These are phyloP conservation scores for Fusarium austroafricanum DNA, from an alignment of 2,329 filamentous ascomycete species.

Conservation along the genomic window DNA sequence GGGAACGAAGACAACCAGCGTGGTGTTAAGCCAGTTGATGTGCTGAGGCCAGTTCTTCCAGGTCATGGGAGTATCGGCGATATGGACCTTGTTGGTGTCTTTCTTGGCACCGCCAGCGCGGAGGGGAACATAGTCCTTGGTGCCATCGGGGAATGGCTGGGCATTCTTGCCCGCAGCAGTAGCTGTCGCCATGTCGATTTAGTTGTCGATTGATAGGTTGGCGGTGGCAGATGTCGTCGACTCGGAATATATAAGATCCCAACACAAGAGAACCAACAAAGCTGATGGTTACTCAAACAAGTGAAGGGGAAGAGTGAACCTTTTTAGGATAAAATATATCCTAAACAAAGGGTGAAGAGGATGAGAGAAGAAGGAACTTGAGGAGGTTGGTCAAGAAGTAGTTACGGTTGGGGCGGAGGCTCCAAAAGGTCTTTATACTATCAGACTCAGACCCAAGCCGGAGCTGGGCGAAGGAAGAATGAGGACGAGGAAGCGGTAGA, in stretches of 20 bases:
- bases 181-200: slow-evolving; percentile 53
- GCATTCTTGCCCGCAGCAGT: slow-evolving; percentile 52
- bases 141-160: slow-evolving; percentile 63
- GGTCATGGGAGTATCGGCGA: slow-evolving; percentile 85
- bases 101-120: slow-evolving; percentile 47
- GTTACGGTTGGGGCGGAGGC: slow-evolving; percentile 41
- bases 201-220: slow-evolving; percentile 12
- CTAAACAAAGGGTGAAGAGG: slow-evolving; percentile 25
- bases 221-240: slow-evolving; percentile 33
- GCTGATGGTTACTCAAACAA: slow-evolving; percentile 29
- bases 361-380: slow-evolving; percentile 18
- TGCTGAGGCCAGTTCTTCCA: slow-evolving; percentile 89
- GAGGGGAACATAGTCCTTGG: slow-evolving; percentile 65
- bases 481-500: slow-evolving; percentile 32
- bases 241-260: slow-evolving; percentile 14
- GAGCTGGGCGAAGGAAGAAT: slow-evolving; percentile 36
- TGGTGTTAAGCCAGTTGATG: slow-evolving; percentile 92
- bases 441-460: slow-evolving; percentile 40
- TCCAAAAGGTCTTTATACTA: slow-evolving; percentile 47
- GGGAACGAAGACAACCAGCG: slow-evolving; percentile 82
- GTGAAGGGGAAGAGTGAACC: slow-evolving; percentile 27
- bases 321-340: slow-evolving; percentile 36
- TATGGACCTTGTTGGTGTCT: slow-evolving; percentile 66
- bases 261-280: slow-evolving; percentile 39
- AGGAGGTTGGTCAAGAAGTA: slow-evolving; percentile 29